Base-by-base conservation (phyloP, 2,329 filamentous ascomycete genomes). In the Microsporum audouinii region DNA sequence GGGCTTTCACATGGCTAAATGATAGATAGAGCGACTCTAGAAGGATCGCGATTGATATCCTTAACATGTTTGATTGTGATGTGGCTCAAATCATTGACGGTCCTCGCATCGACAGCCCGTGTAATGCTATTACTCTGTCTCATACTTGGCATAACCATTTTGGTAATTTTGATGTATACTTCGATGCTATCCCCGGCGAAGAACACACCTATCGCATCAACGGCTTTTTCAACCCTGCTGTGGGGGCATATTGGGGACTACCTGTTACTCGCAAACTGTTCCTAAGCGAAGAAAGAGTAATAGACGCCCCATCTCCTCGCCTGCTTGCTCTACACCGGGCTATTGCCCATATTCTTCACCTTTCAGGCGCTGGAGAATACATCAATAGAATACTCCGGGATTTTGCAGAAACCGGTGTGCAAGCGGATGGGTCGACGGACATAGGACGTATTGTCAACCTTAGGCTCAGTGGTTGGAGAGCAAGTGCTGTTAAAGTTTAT, bases 51-150 rank as follows among this genome's bases (percentile, higher is more conserved):
- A 65, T 77, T 4, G 63, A 65, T 31, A 71, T 77, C 47, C 70
- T 77, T 3, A 73, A 77, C 33, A 77, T 77, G 73, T 75, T 77
- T 63, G 75, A 78, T 62, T 61, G 39, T 33, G 72, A 70, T 45
- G 68, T 73, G n/a, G 66, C 63, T 2, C 65, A 71, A 63, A 57
- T 76, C 0, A 75, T 77, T 58, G 67, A 76, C 38, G 73, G 75
- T 41, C 59, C 61, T 34, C 67, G 75, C 7, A 76, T 77, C 59
- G 73, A 77, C 63, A 68, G 69, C 56, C 72, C 73, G 29, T 63
- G 66, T 29, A 78, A 79, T 64, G 74, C 75, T 17, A 66, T 76
- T 10, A 74, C 71, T 4, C 66, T 76, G 38, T 68, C 67, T 7
- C 58, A 49, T 38, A 23, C 51, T 5, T 34, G 70, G 43, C 72